Percentiles rank a stretch among this genome's conserved stretches.
phyloP scores from a whole-genome alignment of 2,329 filamentous ascomycete genomes.

The Xylaria sp. region DNA sequence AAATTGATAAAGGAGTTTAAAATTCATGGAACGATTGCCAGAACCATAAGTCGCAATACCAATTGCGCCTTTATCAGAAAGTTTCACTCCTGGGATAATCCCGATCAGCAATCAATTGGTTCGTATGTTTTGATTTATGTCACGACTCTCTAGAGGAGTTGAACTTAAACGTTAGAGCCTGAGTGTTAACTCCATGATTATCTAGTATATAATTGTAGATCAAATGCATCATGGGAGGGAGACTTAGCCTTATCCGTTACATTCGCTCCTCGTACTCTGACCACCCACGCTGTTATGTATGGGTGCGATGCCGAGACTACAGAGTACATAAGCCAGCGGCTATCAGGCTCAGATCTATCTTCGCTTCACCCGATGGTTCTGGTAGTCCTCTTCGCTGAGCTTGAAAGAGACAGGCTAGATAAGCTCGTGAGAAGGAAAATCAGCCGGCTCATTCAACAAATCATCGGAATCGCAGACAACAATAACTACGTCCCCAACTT shows the following conservation, averaged over 20 bases:
- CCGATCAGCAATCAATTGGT: conserved; percentile 11
- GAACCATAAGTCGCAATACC: conserved; percentile 20
- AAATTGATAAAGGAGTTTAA: conserved; percentile 9
- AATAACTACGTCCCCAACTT: not conserved
- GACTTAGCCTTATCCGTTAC: conserved; percentile 33
- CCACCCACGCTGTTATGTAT: conserved; percentile 29
- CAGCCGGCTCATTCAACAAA: conserved; percentile 25
- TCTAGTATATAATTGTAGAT: conserved; percentile 23
- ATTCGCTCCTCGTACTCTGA: conserved; percentile 23
- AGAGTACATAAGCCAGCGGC: conserved; percentile 19
- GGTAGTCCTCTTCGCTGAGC: conserved; percentile 30
- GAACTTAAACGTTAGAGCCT: no score
- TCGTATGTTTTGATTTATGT: no score
- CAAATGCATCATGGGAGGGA: conserved; percentile 9
- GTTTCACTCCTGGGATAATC: conserved; percentile 2
- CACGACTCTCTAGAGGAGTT: no score
- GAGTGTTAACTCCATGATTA: not conserved
- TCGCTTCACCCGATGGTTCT: conserved; percentile 30
- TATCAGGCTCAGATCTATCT: conserved; percentile 16
- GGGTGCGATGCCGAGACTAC: conserved; percentile 28
- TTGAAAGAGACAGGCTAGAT: conserved; percentile 30
- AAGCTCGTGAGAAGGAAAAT: conserved; percentile 5
- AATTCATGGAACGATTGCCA: conserved; percentile 20
- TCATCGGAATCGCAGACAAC: conserved; percentile 23
- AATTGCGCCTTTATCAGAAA: conserved; percentile 19